A percentile compares a stretch with the other conserved stretches of the same genome.
Evolutionary conservation across 768 basidiomycete species (phyloP).

Genomic region (Pleurotus cornucopiae): DNA sequence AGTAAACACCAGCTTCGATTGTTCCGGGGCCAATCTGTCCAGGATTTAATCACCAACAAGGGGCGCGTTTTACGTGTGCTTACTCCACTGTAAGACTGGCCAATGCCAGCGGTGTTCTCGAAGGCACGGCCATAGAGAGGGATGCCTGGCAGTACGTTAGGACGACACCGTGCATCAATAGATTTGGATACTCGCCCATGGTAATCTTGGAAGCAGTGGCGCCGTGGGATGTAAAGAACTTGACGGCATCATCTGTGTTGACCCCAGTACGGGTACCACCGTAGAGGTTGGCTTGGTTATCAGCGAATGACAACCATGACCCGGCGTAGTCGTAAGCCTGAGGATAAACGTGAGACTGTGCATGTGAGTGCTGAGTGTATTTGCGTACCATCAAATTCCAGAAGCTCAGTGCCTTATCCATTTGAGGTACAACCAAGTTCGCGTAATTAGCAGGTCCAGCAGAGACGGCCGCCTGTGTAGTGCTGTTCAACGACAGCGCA

Average conservation of each 20-base stretch:
- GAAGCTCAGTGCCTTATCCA: conserved; percentile 63
- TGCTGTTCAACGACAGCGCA: no score
- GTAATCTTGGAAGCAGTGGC: conserved; percentile 63
- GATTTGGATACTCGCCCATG: conserved; percentile 39
- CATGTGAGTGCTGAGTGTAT: not conserved
- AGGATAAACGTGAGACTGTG: not conserved
- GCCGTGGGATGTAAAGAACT: conserved; percentile 55
- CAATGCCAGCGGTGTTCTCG: conserved; percentile 63
- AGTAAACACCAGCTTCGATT: conserved; percentile 67
- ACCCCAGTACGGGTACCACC: conserved; percentile 58
- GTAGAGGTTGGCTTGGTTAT: conserved; percentile 63
- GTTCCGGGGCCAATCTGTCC: conserved; percentile 67
- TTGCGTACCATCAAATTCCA: conserved; percentile 76
- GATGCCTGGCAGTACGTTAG: conserved; percentile 41
- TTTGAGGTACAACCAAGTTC: conserved; percentile 53
- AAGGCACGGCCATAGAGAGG: conserved; percentile 82
- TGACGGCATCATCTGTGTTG: conserved; percentile 64
- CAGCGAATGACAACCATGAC: conserved; percentile 63
- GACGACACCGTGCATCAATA: not conserved
- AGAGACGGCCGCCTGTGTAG: conserved; percentile 45
- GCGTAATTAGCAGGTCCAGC: conserved; percentile 59
- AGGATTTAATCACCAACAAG: not conserved
- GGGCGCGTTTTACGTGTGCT: conserved; percentile 12
- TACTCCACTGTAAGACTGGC: conserved; percentile 64
- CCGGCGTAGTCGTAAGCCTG: conserved; percentile 78